These are phyloP conservation scores for Paecilomyces dactylethromorphus DNA, from an alignment of 2,329 filamentous ascomycete species.

Conservation along the genomic window DNA sequence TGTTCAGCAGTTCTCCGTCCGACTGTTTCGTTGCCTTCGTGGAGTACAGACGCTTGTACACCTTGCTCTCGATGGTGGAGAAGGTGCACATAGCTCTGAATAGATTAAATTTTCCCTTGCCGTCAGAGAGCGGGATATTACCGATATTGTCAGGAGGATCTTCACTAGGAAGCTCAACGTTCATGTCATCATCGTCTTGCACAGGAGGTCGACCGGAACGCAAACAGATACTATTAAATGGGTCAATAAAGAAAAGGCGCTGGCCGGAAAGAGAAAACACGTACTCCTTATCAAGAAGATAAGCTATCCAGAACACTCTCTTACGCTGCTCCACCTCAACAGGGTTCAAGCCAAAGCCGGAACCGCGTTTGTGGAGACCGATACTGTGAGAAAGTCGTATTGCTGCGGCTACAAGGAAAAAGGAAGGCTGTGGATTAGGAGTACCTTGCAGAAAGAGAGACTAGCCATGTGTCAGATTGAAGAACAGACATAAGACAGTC, in stretches of 20 bases:
- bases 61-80: slow-evolving; percentile 82
- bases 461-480: slow-evolving; percentile 23
- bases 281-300: slow-evolving; percentile 65
- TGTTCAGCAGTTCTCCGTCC: slow-evolving; percentile 87
- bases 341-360: slow-evolving; percentile 86
- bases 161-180: slow-evolving; percentile 87
- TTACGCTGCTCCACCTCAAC: slow-evolving; percentile 90
- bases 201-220: slow-evolving; percentile 65
- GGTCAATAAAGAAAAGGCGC: slow-evolving; percentile 9
- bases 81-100: slow-evolving; percentile 92
- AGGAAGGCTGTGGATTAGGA: slow-evolving; percentile 90
- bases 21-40: slow-evolving; percentile 87
- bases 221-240: slow-evolving; percentile 53
- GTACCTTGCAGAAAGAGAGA: slow-evolving; percentile 92
- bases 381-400: slow-evolving; percentile 90
- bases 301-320: slow-evolving; percentile 71
- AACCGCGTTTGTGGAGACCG: slow-evolving; percentile 87
- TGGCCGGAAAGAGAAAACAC: slow-evolving; percentile 11
- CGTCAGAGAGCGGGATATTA: slow-evolving; percentile 83
- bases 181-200: slow-evolving; percentile 81
- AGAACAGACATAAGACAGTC: neutral
- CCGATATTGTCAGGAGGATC: slow-evolving; percentile 89
- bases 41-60: slow-evolving; percentile 89
- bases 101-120: slow-evolving; percentile 87
- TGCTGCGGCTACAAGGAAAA: slow-evolving; percentile 82